phyloP scores from a whole-genome alignment of 2,329 filamentous ascomycete species.

The Xylariales sp. region DNA sequence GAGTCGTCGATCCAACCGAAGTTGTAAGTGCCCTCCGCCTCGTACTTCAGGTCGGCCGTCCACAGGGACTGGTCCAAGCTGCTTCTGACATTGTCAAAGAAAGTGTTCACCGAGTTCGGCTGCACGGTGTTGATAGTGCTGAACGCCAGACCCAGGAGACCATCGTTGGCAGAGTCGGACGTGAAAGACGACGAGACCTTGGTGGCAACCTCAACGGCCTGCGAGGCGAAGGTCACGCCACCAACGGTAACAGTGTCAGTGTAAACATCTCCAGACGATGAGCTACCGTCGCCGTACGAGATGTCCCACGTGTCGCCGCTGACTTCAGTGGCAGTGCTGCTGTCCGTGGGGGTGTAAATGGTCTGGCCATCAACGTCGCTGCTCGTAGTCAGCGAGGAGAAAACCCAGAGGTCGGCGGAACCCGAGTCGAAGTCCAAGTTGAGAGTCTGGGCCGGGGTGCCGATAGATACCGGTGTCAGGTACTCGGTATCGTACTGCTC shows the following conservation, averaged over 20 bases:
- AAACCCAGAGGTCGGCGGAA: slow-evolving; percentile 29
- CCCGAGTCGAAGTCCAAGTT: slow-evolving; percentile 30
- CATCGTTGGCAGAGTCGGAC: slow-evolving; percentile 23
- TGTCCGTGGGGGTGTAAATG: slow-evolving; percentile 20
- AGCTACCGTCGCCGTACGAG: slow-evolving; percentile 26
- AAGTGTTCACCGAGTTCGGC: slow-evolving; percentile 23
- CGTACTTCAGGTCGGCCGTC: slow-evolving; percentile 27
- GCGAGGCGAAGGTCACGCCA: slow-evolving; percentile 19
- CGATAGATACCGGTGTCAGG: slow-evolving; percentile 24
- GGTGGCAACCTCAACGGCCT: slow-evolving; percentile 27
- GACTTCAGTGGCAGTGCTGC: slow-evolving; percentile 20
- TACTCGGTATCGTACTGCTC: slow-evolving; percentile 25
- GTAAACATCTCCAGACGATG: slow-evolving; percentile 29
- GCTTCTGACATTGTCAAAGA: slow-evolving; percentile 25
- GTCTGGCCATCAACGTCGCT: slow-evolving; percentile 20
- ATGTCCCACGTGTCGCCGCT: slow-evolving; percentile 22
- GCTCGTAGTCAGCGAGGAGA: slow-evolving; percentile 20
- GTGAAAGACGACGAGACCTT: slow-evolving; percentile 23
- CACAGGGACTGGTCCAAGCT: slow-evolving; percentile 22
- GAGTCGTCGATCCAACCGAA: slow-evolving; percentile 27
- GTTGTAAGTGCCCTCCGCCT: slow-evolving; percentile 24
- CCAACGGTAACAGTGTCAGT: slow-evolving; percentile 24
- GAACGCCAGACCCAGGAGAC: slow-evolving; percentile 29
- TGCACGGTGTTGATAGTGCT: slow-evolving; percentile 28
- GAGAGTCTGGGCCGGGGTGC: slow-evolving; percentile 24